Conservation (phyloP, 2,329 filamentous ascomycete species). For the Pseudonectria foliicola region DNA sequence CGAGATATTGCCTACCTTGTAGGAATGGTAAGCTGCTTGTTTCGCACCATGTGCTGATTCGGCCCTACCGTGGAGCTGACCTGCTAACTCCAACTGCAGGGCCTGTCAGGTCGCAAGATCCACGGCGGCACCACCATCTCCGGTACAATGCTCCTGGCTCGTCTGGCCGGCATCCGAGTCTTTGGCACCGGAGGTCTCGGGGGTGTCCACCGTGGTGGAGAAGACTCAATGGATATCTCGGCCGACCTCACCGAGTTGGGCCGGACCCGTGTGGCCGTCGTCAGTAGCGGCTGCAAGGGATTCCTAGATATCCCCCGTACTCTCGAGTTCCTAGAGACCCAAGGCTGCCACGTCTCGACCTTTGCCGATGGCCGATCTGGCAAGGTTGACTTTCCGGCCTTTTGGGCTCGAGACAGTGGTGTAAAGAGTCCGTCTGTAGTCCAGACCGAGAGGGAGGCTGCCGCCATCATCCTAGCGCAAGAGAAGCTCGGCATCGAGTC, state of each 20-base stretch:
- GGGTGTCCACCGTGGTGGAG: conserved; percentile 84
- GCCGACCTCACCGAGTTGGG: conserved; percentile 93
- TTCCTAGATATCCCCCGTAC: conserved; percentile 90
- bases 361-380: conserved; percentile 76
- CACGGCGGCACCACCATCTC: conserved; percentile 92
- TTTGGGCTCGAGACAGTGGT: conserved; percentile 86
- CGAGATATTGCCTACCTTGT: conserved; percentile 78
- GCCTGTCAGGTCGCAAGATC: conserved; percentile 57
- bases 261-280: conserved; percentile 77
- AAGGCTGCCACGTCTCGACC: conserved; percentile 76
- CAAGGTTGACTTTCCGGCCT: conserved; percentile 79
- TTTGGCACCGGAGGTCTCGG: conserved; percentile 94
- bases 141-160: conserved; percentile 84
- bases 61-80: not conserved
- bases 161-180: conserved; percentile 79
- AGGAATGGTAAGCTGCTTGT: conserved; percentile 53
- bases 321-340: conserved; percentile 66
- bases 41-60: not conserved
- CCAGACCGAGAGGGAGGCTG: conserved; percentile 70
- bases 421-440: conserved; percentile 70
- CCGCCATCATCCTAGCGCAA: conserved; percentile 80
- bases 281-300: conserved; percentile 89
- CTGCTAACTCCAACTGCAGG: conserved; percentile 33
- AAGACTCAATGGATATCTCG: conserved; percentile 85
- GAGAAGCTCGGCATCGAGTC: conserved; percentile 64